Evolutionary conservation across 2,329 filamentous ascomycete genomes (phyloP).

Genomic region (Phaeosphaeria sp.): DNA sequence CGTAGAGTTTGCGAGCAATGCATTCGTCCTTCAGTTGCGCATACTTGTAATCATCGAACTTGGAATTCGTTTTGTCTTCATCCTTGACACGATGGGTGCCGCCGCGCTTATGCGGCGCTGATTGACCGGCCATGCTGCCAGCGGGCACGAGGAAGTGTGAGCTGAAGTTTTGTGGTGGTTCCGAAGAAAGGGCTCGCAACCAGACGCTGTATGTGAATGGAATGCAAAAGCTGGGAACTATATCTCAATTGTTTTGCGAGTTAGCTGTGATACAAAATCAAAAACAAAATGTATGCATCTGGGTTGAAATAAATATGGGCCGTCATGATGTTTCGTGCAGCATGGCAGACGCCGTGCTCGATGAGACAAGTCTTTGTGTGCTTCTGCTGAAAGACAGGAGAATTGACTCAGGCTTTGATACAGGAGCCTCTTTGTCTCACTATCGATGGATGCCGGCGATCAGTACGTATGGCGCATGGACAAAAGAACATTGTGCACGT

Average conservation of each 20-base stretch:
- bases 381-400: slow-evolving; percentile 1
- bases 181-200: background rate
- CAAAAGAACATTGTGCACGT: slow-evolving; percentile 2
- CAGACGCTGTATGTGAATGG: background rate
- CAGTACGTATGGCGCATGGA: background rate
- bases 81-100: slow-evolving; percentile 40
- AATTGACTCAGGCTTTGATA: background rate
- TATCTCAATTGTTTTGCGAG: background rate
- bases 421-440: background rate
- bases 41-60: slow-evolving; percentile 35
- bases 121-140: slow-evolving; percentile 14
- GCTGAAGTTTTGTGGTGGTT: background rate
- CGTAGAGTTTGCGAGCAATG: slow-evolving; percentile 27
- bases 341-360: background rate
- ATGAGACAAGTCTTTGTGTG: slow-evolving; percentile 1
- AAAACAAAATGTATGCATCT: background rate
- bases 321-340: no score
- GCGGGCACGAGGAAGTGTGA: no score
- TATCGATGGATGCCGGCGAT: background rate
- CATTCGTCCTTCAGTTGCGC: slow-evolving; percentile 26
- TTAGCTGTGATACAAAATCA: background rate
- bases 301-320: background rate
- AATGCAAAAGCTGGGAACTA: background rate
- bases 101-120: slow-evolving; percentile 30
- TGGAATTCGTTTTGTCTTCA: slow-evolving; percentile 32